phyloP scores from a whole-genome alignment of 1,139 yeast genomes.

The Ogataea hybrid region DNA sequence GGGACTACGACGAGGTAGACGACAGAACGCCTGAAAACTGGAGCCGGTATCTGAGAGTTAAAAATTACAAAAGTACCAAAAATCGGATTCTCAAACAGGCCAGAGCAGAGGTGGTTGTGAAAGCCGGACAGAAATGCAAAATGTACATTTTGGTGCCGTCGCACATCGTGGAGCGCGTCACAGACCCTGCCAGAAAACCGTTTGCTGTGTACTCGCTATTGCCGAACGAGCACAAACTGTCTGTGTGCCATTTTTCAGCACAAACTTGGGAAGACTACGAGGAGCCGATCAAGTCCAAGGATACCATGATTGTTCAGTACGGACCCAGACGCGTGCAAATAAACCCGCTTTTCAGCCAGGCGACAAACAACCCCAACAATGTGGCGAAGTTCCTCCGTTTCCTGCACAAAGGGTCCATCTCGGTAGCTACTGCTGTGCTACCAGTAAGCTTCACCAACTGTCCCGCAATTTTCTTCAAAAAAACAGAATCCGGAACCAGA shows the following conservation, averaged over 20 bases:
- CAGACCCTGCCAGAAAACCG: constrained; percentile 42
- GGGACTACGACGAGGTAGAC: constrained; percentile 88
- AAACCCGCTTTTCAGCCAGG: constrained; percentile 80
- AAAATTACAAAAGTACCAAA: constrained; percentile 75
- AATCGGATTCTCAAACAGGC: constrained; percentile 68
- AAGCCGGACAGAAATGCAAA: constrained; percentile 64
- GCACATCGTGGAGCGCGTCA: constrained; percentile 41
- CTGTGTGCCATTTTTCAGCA: constrained; percentile 78
- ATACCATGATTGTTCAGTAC: constrained; percentile 78
- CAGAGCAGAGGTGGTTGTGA: constrained; percentile 53
- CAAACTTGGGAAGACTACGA: constrained; percentile 89
- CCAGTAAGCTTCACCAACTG: constrained; percentile 85
- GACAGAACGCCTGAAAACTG: constrained; percentile 70
- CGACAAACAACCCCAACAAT: constrained; percentile 73
- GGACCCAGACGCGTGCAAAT: constrained; percentile 91
- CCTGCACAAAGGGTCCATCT: constrained; percentile 70
- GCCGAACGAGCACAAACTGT: constrained; percentile 82
- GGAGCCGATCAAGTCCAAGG: constrained; percentile 79
- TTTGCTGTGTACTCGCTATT: constrained; percentile 71
- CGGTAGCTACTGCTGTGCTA: constrained; percentile 85
- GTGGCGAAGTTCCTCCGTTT: constrained; percentile 86
- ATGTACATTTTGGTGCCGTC: constrained; percentile 64
- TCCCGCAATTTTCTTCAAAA: constrained; percentile 72
- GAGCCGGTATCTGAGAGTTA: constrained; percentile 70
- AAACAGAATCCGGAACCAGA: constrained; percentile 50